Base-by-base conservation (phyloP, 805 yeast species). In the Suhomyces canberraensis region DNA sequence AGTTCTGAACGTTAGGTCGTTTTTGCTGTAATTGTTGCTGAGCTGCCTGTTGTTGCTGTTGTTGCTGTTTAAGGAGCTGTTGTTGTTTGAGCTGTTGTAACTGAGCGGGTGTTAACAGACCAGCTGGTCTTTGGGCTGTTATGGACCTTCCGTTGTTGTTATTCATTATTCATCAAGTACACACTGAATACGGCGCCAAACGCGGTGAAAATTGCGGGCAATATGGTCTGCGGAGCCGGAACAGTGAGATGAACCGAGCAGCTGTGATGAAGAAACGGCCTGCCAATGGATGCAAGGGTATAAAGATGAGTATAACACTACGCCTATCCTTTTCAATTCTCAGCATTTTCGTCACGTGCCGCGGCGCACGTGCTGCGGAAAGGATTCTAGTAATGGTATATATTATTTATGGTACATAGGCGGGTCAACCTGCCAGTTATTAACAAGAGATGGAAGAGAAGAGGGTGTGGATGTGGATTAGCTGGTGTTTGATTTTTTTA, bases 1-100 rank as follows among this genome's bases (percentile, higher is more conserved):
- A 73, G 18, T 60, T 65, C 27, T 54, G 60, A 11, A 50, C 35
- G 19, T 49, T 52, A n/a, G 58, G 54, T 25, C 58, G 40, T 21
- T 39, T 50, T 33, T 45, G 46, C 20, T 46, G 42, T 11, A 42
- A 48, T 26, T 47, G 48, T 35, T 51, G 59, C 29, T 47, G 54
- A 17, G 48, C 53, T 20, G 33, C 46, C 28, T 42, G 48, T 25
- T 47, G 50, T 28, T 48, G 62, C 22, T 47, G 59, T 19, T 45
- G 53, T 16, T 44, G 42, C 31, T 32, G 43, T 22, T 29, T 31
- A 40, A 55, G 58, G 40, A 60, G 55, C 22, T 60, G 38, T 13
- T 60, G 52, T 45, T 50, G 54, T 20, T 36, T 42, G 4, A 36
- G 32, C n/a, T 40, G 46, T 16, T 42, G 45, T 14, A 38, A 19